Evolutionary conservation across 1,284 basidiomycete species (phyloP), one percentile per base, ranked within the genome.

Genomic region (Malassezia dermatis): DNA sequence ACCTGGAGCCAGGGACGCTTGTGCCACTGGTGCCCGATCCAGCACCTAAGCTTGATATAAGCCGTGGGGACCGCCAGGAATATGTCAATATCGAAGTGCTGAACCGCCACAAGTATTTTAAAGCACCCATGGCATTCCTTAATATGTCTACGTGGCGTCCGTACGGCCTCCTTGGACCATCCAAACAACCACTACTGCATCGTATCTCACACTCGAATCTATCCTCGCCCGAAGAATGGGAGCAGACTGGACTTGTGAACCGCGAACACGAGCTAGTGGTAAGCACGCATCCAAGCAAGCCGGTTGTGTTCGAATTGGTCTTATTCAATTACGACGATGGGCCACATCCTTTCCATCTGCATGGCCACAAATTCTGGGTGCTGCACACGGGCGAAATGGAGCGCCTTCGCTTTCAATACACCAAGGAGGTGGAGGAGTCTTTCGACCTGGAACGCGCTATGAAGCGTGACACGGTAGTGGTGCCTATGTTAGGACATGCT

Each of bases 281-380:
- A 13, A 57, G 31, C 12, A 32, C 52, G n/a, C 44, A 56, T 19
- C 57, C 63, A 30, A 58, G 58, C 19, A 51, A 67, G 5, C 47
- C 55, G 0, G 64, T 63, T 23, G 63, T 64, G 12, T 65, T 73
- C 45, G 70, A 75, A 11, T 46, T 74, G n/a, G 64, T 71, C 46
- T 24, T 71, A 44, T 64, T 66, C 53, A 71, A 73, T 45, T 55
- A 61, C 28, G 77, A 78, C 62, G 77, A 78, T 49, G 76, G 76
- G 10, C 72, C 76, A 50, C 78, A 79, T 56, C 79, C 79, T 0
- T 78, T 79, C 69, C 78, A 79, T 52, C 68, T 78, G 26, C 64
- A 72, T 60, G 60, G 64, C 2, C 73, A 81, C 56, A 75, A 75
- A 51, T 78, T 79, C 55, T 75, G 76, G 45, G 63, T 66, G 48